A percentile compares a stretch with the other conserved stretches of the same genome.
These are phyloP conservation scores for Penicillium brasilianum DNA, from an alignment of 2,329 filamentous ascomycete genomes.

Conservation along the genomic window DNA sequence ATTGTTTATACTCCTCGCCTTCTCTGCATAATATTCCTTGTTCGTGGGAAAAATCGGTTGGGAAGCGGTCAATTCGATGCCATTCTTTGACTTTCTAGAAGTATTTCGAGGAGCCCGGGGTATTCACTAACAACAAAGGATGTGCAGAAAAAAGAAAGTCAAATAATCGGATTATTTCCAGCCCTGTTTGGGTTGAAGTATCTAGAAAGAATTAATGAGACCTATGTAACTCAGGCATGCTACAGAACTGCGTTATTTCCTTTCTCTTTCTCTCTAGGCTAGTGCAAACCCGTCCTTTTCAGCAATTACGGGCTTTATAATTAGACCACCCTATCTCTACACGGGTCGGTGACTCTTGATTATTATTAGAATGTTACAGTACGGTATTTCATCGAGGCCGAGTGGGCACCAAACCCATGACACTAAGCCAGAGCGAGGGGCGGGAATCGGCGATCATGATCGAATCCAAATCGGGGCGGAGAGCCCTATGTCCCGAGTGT, in stretches of 20 bases:
- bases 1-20: neutral
- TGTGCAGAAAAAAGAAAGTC: too few species aligned
- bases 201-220: neutral
- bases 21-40: slow-evolving; percentile 9
- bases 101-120: slow-evolving; percentile 1
- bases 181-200: neutral
- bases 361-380: neutral
- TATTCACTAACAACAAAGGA: neutral
- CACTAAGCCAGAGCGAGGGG: slow-evolving; percentile 19
- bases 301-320: neutral
- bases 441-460: slow-evolving; percentile 22
- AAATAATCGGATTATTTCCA: neutral
- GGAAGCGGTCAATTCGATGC: slow-evolving; percentile 25
- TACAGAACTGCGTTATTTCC: neutral
- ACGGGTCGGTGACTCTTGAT: neutral
- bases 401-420: slow-evolving; percentile 5
- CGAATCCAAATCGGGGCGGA: slow-evolving; percentile 17
- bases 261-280: neutral
- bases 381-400: slow-evolving; percentile 14
- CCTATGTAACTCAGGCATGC: neutral
- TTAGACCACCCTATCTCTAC: neutral
- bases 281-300: neutral
- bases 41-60: slow-evolving; percentile 25
- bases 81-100: slow-evolving; percentile 15
- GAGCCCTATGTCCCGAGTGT: slow-evolving; percentile 3